Conservation (phyloP, 257 asterid species). For the Solanum peruvianum region DNA sequence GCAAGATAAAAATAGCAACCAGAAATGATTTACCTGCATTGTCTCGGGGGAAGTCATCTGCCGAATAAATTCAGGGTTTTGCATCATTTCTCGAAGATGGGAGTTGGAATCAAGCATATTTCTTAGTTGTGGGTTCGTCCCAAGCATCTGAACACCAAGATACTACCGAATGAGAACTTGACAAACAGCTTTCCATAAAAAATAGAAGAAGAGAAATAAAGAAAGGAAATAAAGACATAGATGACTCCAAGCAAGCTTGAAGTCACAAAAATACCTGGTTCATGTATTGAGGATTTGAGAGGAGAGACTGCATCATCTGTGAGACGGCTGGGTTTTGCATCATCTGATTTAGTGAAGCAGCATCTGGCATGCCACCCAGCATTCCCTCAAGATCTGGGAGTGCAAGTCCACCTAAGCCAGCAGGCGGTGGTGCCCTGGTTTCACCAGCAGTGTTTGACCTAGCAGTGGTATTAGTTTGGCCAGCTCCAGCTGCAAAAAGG, state of each 20-base stretch:
- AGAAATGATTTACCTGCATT: conserved; percentile 28
- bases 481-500: conserved; percentile 30
- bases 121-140: conserved; percentile 30
- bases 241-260: neutral
- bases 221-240: neutral
- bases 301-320: conserved; percentile 36
- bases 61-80: conserved; percentile 45
- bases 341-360: conserved; percentile 29
- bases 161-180: neutral
- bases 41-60: conserved; percentile 40
- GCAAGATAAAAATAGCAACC: neutral
- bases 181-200: neutral
- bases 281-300: conserved; percentile 46
- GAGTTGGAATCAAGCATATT: conserved; percentile 36
- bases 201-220: neutral
- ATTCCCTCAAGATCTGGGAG: conserved; percentile 25
- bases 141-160: conserved; percentile 21
- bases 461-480: conserved; percentile 23
- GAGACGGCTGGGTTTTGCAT: conserved; percentile 47
- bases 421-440: conserved; percentile 16
- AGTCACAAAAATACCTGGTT: conserved; percentile 27
- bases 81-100: conserved; percentile 44
- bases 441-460: conserved; percentile 23
- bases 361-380: conserved; percentile 38
- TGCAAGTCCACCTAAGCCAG: conserved; percentile 33